Percentiles rank a stretch among this genome's conserved stretches.
Conservation (phyloP, 139 green algal genomes). For the Coelastrella sp. region DNA sequence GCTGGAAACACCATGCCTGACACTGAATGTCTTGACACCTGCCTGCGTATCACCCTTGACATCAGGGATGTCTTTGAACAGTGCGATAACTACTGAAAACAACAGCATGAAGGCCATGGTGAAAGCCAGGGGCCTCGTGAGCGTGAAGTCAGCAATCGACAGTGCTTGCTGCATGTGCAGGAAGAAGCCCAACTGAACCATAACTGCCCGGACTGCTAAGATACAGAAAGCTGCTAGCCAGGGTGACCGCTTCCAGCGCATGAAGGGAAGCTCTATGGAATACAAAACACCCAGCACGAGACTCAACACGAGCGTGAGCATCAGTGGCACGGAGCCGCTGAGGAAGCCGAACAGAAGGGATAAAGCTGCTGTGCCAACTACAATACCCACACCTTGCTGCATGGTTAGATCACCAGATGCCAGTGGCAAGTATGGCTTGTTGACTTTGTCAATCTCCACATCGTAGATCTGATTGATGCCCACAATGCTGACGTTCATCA, state of each 20-base stretch:
- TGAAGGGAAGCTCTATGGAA: slow-evolving; percentile 80
- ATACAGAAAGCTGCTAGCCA: slow-evolving; percentile 87
- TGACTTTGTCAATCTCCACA: slow-evolving; percentile 93
- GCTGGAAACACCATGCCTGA: slow-evolving; percentile 73
- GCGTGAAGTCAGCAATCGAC: slow-evolving; percentile 18
- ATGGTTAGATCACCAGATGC: slow-evolving; percentile 88
- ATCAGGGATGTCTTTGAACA: slow-evolving; percentile 98
- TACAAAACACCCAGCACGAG: slow-evolving; percentile 91
- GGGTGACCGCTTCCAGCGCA: slow-evolving; percentile 94
- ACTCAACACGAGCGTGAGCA: slow-evolving; percentile 80
- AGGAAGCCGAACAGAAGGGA: slow-evolving; percentile 51
- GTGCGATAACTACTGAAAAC: slow-evolving; percentile 94
- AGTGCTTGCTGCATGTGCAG: slow-evolving; percentile 78
- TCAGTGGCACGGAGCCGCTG: slow-evolving; percentile 66
- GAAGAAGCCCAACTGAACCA: slow-evolving; percentile 86
- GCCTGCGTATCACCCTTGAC: slow-evolving; percentile 78
- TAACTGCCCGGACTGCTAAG: slow-evolving; percentile 72
- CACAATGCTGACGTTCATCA: slow-evolving; percentile 97
- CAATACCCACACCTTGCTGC: slow-evolving; percentile 22
- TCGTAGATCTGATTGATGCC: slow-evolving; percentile 87
- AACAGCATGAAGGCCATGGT: slow-evolving; percentile 91
- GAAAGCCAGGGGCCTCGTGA: slow-evolving; percentile 74
- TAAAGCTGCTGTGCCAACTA: slow-evolving; percentile 31
- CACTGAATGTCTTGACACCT: slow-evolving; percentile 86
- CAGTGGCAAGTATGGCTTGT: slow-evolving; percentile 98